These are phyloP conservation scores for Scheffersomyces lignosus DNA, from an alignment of 805 yeast genomes.

Conservation along the genomic window DNA sequence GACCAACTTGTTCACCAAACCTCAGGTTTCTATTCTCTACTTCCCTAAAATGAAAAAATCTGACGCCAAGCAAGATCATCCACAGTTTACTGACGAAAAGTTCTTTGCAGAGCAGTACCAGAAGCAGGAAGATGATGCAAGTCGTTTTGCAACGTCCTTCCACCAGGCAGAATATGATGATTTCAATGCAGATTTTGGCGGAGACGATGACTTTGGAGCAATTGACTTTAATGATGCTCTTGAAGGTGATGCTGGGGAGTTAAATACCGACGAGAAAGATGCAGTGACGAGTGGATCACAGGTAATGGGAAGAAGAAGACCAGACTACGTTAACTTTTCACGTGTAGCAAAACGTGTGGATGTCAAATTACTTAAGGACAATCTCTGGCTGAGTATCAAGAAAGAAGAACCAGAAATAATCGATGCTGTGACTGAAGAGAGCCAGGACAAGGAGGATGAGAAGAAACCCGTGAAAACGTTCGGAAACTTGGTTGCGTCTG, in stretches of 20 bases:
- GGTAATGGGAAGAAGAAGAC: slow-evolving; percentile 25
- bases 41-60: slow-evolving; percentile 11
- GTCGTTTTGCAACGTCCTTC: slow-evolving; percentile 34
- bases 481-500: slow-evolving; percentile 46
- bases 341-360: slow-evolving; percentile 78
- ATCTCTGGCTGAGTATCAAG: slow-evolving; percentile 64
- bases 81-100: slow-evolving; percentile 56
- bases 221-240: slow-evolving; percentile 47
- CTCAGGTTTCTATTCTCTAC: slow-evolving; percentile 42
- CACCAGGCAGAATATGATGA: slow-evolving; percentile 45
- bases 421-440: not conserved
- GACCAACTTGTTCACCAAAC: slow-evolving; percentile 68
- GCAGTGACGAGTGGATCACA: slow-evolving; percentile 20
- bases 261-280: slow-evolving; percentile 8
- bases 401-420: slow-evolving; percentile 1
- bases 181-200: slow-evolving; percentile 34
- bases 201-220: slow-evolving; percentile 35
- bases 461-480: slow-evolving; percentile 32
- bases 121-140: slow-evolving; percentile 39
- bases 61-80: slow-evolving; percentile 21
- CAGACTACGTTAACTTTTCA: slow-evolving; percentile 56
- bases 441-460: slow-evolving; percentile 18
- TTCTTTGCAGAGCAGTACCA: slow-evolving; percentile 72
- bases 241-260: slow-evolving; percentile 22
- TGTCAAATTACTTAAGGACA: slow-evolving; percentile 68